Evolutionary conservation across 2,329 filamentous ascomycete genomes (phyloP).

Genomic region (Lasiodiplodia gonubiensis): DNA sequence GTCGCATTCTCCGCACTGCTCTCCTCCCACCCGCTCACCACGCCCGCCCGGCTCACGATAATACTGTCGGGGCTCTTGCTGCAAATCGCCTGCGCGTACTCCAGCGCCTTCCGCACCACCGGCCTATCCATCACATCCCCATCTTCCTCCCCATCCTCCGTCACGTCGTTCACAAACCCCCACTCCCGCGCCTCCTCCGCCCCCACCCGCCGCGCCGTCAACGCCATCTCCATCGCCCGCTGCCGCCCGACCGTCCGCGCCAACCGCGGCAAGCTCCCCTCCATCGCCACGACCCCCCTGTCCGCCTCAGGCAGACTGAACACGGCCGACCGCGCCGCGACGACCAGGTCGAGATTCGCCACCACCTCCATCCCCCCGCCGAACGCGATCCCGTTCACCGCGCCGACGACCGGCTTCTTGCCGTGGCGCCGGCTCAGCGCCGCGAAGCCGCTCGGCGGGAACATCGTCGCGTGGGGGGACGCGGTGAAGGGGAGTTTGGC

Average conservation of each 20-base stretch:
- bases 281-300: constrained; percentile 36
- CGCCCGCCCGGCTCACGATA: constrained; percentile 44
- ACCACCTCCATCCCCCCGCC: constrained; percentile 38
- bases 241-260: constrained; percentile 38
- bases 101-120: constrained; percentile 44
- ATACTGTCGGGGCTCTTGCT: constrained; percentile 46
- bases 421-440: constrained; percentile 62
- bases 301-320: constrained; percentile 39
- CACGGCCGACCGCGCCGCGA: constrained; percentile 34
- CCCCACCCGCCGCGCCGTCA: constrained; percentile 34
- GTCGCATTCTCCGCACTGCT: constrained; percentile 44
- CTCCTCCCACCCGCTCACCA: constrained; percentile 44
- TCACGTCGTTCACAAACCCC: constrained; percentile 38
- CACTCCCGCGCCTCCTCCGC: constrained; percentile 34
- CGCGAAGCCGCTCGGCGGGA: constrained; percentile 52
- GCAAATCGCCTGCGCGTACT: constrained; percentile 44
- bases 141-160: constrained; percentile 27
- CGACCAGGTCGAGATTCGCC: constrained; percentile 37
- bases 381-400: constrained; percentile 59
- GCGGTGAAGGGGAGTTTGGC: neutral
- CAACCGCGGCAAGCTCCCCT: constrained; percentile 36
- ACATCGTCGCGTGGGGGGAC: neutral
- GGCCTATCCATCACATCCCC: neutral
- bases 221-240: constrained; percentile 37
- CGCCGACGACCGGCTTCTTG: constrained; percentile 66